Evolutionary conservation across 2,329 filamentous ascomycete genomes (phyloP), one percentile per base, ranked within the genome.

Genomic region (Podosphaera xanthii): DNA sequence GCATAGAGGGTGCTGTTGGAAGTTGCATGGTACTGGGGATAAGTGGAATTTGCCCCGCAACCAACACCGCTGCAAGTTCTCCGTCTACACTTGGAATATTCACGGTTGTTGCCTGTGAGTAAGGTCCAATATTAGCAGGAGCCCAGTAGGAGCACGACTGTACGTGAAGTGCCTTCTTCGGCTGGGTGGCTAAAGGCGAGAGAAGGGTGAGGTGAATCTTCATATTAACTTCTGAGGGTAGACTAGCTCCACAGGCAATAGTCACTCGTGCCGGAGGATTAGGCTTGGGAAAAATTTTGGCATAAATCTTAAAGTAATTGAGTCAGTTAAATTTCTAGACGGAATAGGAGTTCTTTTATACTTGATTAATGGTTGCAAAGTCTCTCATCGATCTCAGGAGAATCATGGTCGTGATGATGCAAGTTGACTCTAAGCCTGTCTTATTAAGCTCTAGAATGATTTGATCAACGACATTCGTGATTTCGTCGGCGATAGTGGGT

Each of bases 71-170:
- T 50, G 63, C 67, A 49, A 65, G 65, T 22, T 53, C 61, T 57
- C 42, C 35, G 30, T 66, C 62, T 35, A 69, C 58, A 2, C 66
- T 64, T 6, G 60, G 38, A 3, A 75, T 66, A 9, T 74, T 74
- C 9, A 80, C 72, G 1, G 78, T 75, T 57, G 92, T 81, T 3
- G 89, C 88, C 72, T 98, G 92, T 59, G 90, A 96, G 71, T 97
- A 97, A 0, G 92, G 92, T 0, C 92, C 92, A 59, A 98, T 97
- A 67, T 97, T 97, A 30, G 92, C 91, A 0, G 92, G 92, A 0
- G 92, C 92, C 92, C 92, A 98, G 75, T 97, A 97, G 9, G 88
- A 94, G 46, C 87, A 77, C 2, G 86, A 90, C 71, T 97, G 92
- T 4, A 98, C 90, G 69, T 98, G 92, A 0, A 97, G 77, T 0